Base-by-base conservation (phyloP, 2,329 filamentous ascomycete genomes). In the Trichophyton schoenleinii region DNA sequence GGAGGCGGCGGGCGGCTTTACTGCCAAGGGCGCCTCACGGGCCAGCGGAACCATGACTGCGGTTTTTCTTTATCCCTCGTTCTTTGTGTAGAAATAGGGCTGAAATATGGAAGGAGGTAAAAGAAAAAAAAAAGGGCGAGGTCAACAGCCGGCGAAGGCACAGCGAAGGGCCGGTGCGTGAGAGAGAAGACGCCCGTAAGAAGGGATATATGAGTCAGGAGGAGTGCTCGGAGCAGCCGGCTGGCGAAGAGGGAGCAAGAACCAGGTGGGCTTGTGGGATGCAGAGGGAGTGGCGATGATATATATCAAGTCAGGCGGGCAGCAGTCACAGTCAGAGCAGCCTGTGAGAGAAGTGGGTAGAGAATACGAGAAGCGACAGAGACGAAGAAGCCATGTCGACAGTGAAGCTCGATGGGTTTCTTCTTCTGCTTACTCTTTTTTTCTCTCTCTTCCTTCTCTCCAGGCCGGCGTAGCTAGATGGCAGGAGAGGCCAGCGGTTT, bases 1-100 rank as follows among this genome's bases (percentile, higher is more conserved):
- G 34, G 34, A 38, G 34, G 34, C 34, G 20, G 53, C 22, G 55
- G 62, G 59, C 59, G 61, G 57, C 44, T 63, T 61, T 22, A 66
- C 38, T 52, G 49, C 60, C 58, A 65, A 58, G 52, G 61, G 38
- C 48, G 28, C 44, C 28, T 38, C 42, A 8, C 58, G 58, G 15
- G 28, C 58, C 28, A 15, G 58, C 38, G 57, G 38, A 44, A 58
- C 22, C 57, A 58, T 58, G 20, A 5, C 18, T 38, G 34, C 8
- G 34, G 3, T 13, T 38, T 38, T 38, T 9, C 34, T 38, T 38
- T 38, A 38, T 38, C 11, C 28, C 34, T 38, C 34, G 34, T 9
- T 38, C 20, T 53, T 6, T 53, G 49, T 20, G 25, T 34, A 13
- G 13, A 18, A 15, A 36, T 18, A 34, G 22, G 25, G 52, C 25